Base-by-base conservation (phyloP, 441 rosid species). In the Aleurites moluccanus region DNA sequence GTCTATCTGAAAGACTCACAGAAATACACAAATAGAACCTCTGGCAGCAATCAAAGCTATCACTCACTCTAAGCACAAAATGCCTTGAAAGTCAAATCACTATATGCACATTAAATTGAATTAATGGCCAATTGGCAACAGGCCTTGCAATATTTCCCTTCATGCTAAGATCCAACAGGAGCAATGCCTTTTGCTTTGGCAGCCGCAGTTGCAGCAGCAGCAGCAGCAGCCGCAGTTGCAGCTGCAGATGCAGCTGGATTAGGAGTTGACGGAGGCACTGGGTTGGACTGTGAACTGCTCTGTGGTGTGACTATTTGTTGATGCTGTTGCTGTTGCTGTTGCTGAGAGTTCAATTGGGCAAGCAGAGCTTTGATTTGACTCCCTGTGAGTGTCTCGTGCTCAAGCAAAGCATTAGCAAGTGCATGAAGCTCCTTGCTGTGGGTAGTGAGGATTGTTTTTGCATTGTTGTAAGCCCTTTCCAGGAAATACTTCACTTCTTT, bases 381-480 rank as follows among this genome's bases (percentile, higher is more conserved):
- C 30, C 99, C 97, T 0, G 90, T 47, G n/a, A 95, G 89, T 0
- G 98, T 95, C 83, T 93, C 98, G 0, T 89, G 86, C 80, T 89
- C 86, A 8, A 95, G 95, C 85, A 95, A 84, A 33, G 94, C 97
- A 80, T 84, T 88, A 5, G 97, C 99, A 4, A 95, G 94, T 18
- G 92, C 93, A 35, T 91, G 85, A 67, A 81, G 98, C 85, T 95
- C 97, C 86, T 89, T 92, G 84, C 81, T 81, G 75, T 80, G 82
- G 59, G 87, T 85, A 2, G 90, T 92, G 50, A 95, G 97, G 72
- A 95, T 93, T 33, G 72, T 85, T 80, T 90, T 91, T 5, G 99
- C 98, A 25, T 93, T 95, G 81, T 88, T 87, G 78, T 92, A 93
- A 67, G 98, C 98, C 81, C 78, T 88, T 52, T 93, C 98, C 73